phyloP scores from a whole-genome alignment of 805 yeast genomes.

The Myxozyma mucilagina region DNA sequence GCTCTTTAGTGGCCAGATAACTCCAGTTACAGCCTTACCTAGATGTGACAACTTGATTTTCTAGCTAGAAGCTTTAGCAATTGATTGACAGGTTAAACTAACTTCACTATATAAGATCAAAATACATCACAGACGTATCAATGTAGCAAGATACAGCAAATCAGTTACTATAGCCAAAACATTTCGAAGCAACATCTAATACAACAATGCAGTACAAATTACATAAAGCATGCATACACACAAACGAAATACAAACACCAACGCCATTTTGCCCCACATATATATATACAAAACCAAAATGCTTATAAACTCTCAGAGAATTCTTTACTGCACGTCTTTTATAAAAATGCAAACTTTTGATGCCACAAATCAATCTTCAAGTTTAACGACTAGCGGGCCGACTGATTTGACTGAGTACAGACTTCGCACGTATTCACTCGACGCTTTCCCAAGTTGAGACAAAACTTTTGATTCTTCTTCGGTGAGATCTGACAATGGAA shows the following conservation, averaged over 20 bases:
- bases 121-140: no score
- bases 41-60: no score
- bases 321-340: neutral
- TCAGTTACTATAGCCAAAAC: no score
- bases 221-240: neutral
- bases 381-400: slow-evolving; percentile 25
- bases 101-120: no score
- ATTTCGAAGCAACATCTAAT: no score
- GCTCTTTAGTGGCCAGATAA: no score
- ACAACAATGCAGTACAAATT: no score
- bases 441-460: slow-evolving; percentile 18
- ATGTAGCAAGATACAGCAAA: no score
- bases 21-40: no score
- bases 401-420: slow-evolving; percentile 23
- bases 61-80: no score
- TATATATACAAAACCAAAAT: neutral
- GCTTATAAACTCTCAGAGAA: neutral
- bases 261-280: neutral
- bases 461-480: slow-evolving; percentile 17
- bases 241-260: neutral
- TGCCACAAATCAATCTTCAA: slow-evolving; percentile 13
- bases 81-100: no score
- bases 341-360: neutral
- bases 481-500: slow-evolving; percentile 7
- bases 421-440: slow-evolving; percentile 17